These are phyloP conservation scores for Leccinum pseudoinsigne DNA, from an alignment of 1,284 basidiomycete species.

Conservation along the genomic window DNA sequence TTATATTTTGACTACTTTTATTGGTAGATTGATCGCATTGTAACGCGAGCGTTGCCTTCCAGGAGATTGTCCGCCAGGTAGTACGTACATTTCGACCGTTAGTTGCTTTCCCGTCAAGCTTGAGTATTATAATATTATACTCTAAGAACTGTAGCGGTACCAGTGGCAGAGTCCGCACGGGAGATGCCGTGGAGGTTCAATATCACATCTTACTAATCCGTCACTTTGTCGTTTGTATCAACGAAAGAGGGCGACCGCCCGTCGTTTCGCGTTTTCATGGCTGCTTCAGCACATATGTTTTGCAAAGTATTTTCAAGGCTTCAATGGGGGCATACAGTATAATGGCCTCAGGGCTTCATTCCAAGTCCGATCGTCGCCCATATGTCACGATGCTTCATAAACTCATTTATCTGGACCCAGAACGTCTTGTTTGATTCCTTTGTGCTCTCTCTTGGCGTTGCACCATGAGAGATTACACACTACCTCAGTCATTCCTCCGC, in stretches of 20 bases:
- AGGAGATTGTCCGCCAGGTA: too few relatives aligned
- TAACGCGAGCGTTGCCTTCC: too few relatives aligned
- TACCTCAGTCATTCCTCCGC: background rate
- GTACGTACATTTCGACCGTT: too few relatives aligned
- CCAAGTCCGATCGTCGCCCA: too few relatives aligned
- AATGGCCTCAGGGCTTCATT: background rate
- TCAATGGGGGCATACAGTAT: background rate
- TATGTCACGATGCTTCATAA: background rate
- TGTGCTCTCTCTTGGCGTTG: background rate
- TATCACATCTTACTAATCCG: too few relatives aligned
- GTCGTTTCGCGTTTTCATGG: background rate
- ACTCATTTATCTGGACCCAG: background rate
- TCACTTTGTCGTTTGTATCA: too few relatives aligned
- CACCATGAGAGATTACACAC: background rate
- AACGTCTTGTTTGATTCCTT: background rate
- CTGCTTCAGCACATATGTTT: background rate
- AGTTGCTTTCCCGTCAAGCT: too few relatives aligned
- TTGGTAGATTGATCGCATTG: too few relatives aligned
- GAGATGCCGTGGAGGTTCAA: background rate
- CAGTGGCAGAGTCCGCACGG: background rate
- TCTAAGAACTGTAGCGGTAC: too few relatives aligned
- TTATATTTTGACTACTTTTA: background rate
- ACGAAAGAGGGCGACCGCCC: background rate
- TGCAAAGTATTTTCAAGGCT: background rate
- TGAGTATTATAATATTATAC: too few relatives aligned